These are phyloP conservation scores for Dioscorea cayenensis DNA, from an alignment of 116 monocot genomes.

Conservation along the genomic window DNA sequence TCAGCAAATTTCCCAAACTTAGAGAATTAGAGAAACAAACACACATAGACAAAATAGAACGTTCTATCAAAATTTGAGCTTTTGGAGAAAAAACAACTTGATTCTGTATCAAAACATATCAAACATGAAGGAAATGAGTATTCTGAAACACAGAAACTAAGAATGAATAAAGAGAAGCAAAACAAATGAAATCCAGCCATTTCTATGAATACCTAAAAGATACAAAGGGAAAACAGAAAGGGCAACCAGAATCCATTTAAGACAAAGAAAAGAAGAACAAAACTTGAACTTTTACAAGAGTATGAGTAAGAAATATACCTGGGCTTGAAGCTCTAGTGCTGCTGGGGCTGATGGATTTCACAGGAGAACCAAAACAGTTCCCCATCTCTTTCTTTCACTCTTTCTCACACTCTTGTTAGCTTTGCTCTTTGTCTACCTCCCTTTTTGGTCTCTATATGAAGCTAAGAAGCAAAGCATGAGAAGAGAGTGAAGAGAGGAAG, in stretches of 20 bases:
- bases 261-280: not conserved
- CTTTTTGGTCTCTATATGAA: not conserved
- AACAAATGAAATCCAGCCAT: not conserved
- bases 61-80: not conserved
- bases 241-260: not conserved
- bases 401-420: not conserved
- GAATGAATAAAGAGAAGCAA: not conserved
- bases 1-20: not conserved
- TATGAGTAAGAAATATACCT: constrained; percentile 12
- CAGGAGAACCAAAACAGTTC: constrained; percentile 14
- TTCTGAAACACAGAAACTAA: not conserved
- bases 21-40: too few relatives aligned
- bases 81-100: too few relatives aligned
- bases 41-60: too few relatives aligned
- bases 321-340: constrained; percentile 14
- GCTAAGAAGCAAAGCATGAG: not conserved
- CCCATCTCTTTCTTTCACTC: constrained; percentile 16
- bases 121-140: too few relatives aligned
- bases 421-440: constrained; percentile 1
- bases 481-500: not conserved
- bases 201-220: too few relatives aligned
- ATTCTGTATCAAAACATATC: too few relatives aligned
- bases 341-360: constrained; percentile 17
- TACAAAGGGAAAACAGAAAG: too few relatives aligned
- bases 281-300: too few relatives aligned